phyloP scores from a whole-genome alignment of 2,329 filamentous ascomycete genomes.

The Juglanconis sp. region DNA sequence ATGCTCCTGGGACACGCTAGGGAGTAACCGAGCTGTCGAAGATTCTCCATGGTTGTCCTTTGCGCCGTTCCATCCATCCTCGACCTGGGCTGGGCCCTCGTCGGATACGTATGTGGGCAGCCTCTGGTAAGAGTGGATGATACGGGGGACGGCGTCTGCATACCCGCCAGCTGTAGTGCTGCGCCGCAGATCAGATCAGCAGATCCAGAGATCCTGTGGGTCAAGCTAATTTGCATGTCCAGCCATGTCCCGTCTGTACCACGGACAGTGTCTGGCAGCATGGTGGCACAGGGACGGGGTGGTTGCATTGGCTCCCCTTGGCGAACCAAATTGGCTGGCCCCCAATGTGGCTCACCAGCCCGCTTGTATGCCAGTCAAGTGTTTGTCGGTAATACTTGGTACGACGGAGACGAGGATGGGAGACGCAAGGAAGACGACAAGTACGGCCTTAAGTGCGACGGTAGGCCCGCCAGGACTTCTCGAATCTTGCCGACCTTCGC shows the following conservation, averaged over 20 bases:
- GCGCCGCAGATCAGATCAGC: slow-evolving; percentile 1
- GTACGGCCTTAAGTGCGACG: slow-evolving; percentile 14
- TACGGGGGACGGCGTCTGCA: slow-evolving; percentile 1
- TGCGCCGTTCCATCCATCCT: background rate
- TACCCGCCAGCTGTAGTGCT: slow-evolving; percentile 5
- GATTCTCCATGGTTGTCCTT: background rate
- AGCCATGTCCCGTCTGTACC: slow-evolving; percentile 14
- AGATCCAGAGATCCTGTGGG: slow-evolving; percentile 7
- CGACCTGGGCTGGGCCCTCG: too few species aligned
- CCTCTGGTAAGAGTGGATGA: background rate
- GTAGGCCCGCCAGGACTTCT: background rate
- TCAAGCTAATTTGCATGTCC: slow-evolving; percentile 1
- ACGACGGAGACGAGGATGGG: slow-evolving; percentile 2
- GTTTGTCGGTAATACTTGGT: slow-evolving; percentile 10
- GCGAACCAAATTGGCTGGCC: slow-evolving; percentile 4
- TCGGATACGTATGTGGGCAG: too few species aligned
- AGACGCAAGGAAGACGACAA: background rate
- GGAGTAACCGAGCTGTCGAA: background rate
- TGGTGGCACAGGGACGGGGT: slow-evolving; percentile 6
- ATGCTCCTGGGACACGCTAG: background rate
- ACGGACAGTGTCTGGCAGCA: slow-evolving; percentile 14
- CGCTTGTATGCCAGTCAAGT: slow-evolving; percentile 2
- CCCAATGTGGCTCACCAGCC: background rate
- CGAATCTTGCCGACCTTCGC: slow-evolving; percentile 6
- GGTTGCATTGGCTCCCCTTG: slow-evolving; percentile 8